Evolutionary conservation across 768 basidiomycete genomes (phyloP).

Genomic region (Pholiota molesta): DNA sequence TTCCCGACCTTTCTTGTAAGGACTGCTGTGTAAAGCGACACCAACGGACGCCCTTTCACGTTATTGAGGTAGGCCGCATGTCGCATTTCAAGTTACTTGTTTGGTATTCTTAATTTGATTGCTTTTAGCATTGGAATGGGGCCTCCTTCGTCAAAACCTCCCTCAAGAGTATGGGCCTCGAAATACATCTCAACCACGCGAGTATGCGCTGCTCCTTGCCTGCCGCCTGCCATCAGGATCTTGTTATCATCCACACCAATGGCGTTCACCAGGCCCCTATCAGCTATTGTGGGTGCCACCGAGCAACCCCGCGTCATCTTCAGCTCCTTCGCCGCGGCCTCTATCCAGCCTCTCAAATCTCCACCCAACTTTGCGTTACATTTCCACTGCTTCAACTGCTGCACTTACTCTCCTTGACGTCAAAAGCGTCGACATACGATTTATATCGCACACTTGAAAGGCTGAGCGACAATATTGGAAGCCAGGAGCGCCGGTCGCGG

Average conservation of each 20-base stretch:
- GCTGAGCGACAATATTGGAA: conserved; percentile 8
- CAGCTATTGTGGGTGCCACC: conserved; percentile 14
- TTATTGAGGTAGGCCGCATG: conserved; percentile 15
- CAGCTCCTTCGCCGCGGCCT: conserved; percentile 23
- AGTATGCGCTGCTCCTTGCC: conserved; percentile 2
- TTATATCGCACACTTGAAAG: conserved; percentile 13
- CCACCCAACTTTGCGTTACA: conserved; percentile 8
- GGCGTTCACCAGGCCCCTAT: conserved; percentile 16
- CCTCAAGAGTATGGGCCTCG: conserved; percentile 7
- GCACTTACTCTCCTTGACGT: conserved; percentile 33
- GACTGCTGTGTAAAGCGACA: conserved; percentile 9
- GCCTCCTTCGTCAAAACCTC: background rate
- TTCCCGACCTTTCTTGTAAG: conserved; percentile 5
- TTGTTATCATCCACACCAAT: conserved; percentile 16
- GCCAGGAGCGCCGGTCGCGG: conserved; percentile 12
- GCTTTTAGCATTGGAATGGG: background rate
- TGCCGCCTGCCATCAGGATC: background rate
- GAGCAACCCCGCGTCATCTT: background rate
- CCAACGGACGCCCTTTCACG: conserved; percentile 8
- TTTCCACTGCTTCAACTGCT: conserved; percentile 22
- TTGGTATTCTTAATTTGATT: too few relatives aligned
- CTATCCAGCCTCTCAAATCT: conserved; percentile 16
- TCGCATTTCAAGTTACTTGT: too few relatives aligned
- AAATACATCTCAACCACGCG: conserved; percentile 10
- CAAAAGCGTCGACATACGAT: conserved; percentile 12